Conservation (phyloP, 139 green algal species). For the Tetraselmis striata region DNA sequence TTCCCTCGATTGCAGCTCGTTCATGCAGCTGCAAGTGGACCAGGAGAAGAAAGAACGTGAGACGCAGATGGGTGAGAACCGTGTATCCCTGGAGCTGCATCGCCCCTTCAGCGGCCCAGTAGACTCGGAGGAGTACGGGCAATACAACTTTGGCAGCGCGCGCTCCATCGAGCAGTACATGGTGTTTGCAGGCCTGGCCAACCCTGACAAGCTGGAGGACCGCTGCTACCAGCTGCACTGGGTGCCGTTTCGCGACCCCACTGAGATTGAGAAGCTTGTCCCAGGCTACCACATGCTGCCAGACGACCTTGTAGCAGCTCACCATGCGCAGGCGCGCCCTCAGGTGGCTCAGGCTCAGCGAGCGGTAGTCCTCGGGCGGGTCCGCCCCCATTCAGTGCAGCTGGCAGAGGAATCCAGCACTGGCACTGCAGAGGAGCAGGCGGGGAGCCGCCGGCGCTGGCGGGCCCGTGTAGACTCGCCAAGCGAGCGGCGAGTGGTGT, state of each 20-base stretch:
- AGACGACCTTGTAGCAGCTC: background rate
- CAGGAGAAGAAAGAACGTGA: background rate
- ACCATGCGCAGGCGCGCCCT: too few species aligned
- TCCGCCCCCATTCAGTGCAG: too few species aligned
- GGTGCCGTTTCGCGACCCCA: background rate
- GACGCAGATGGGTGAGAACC: background rate
- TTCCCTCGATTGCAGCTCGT: too few species aligned
- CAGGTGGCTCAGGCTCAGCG: too few species aligned
- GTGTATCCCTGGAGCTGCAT: background rate
- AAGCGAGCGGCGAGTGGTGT: too few species aligned
- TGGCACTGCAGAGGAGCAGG: too few species aligned
- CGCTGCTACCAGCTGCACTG: background rate
- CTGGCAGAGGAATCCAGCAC: too few species aligned
- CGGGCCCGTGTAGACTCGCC: too few species aligned
- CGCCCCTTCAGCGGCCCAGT: background rate
- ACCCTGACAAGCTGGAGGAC: background rate
- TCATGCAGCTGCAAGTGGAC: background rate
- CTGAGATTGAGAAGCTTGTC: background rate
- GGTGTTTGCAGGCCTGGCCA: background rate
- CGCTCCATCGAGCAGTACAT: constrained; percentile 2
- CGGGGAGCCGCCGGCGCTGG: too few species aligned
- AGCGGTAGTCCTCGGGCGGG: too few species aligned
- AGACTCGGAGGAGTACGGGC: background rate
- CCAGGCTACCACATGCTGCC: background rate
- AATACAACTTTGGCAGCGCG: background rate